Conservation (phyloP, 1,284 basidiomycete species). For the Pisolithus thermaeus region DNA sequence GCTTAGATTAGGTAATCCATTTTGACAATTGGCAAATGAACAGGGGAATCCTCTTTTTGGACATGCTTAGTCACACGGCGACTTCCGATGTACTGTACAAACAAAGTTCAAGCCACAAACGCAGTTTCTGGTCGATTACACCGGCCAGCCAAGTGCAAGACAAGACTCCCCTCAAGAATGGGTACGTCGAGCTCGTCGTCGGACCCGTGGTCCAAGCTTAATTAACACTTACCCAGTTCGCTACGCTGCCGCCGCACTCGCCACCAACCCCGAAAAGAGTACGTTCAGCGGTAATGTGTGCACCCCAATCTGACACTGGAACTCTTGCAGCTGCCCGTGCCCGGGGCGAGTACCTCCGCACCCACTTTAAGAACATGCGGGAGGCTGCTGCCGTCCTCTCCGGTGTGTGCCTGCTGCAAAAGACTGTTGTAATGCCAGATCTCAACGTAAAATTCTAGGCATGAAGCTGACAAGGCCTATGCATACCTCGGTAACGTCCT, state of each 20-base stretch:
- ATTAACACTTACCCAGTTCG: conserved; percentile 54
- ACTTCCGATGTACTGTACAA: conserved; percentile 26
- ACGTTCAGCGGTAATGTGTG: conserved; percentile 25
- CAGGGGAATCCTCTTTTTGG: background rate
- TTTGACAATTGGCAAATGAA: background rate
- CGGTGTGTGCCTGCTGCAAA: conserved; percentile 45
- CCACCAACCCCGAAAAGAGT: conserved; percentile 93
- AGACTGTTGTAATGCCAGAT: background rate
- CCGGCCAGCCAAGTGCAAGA: conserved; percentile 17
- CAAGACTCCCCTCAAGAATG: conserved; percentile 27
- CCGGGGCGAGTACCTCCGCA: conserved; percentile 95
- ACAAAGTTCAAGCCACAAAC: conserved; percentile 31
- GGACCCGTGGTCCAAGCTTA: conserved; percentile 7
- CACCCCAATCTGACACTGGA: conserved; percentile 9
- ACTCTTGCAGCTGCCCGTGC: conserved; percentile 72
- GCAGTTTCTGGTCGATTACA: background rate
- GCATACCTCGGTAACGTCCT: conserved; percentile 90
- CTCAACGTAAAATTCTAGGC: conserved; percentile 42
- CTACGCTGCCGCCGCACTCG: conserved; percentile 83
- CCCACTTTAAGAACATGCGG: conserved; percentile 99
- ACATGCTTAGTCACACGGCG: conserved; percentile 11
- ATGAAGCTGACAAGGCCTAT: conserved; percentile 93
- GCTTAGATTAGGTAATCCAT: background rate
- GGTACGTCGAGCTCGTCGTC: conserved; percentile 19
- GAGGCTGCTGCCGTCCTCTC: conserved; percentile 87